Base-by-base conservation (phyloP, 2,329 filamentous ascomycete species). In the Sodiomyces alkalinus region DNA sequence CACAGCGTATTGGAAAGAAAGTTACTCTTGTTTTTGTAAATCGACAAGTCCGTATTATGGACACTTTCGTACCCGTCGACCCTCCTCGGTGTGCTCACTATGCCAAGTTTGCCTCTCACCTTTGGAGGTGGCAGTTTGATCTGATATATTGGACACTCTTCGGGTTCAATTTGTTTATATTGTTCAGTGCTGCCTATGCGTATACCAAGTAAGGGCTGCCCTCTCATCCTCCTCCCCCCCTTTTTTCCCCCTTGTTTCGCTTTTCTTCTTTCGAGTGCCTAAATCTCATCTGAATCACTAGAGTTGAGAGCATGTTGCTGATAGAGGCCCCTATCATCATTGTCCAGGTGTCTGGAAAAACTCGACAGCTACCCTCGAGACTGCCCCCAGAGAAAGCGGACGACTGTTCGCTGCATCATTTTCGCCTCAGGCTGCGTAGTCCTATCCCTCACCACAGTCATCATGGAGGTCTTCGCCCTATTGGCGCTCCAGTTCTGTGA, bases 401-500 rank as follows among this genome's bases (percentile, higher is more conserved):
- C 48, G 22, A 44, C 58, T 31, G 46, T 43, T 26, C 34, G 35
- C 7, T 60, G 59, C 33, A 56, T 71, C 21, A 42, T 45, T 7
- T 47, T 62, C 34, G 60, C 55, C 31, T 36, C 56, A 8, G 41
- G 43, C 5, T 64, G 64, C 36, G 59, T 68, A 13, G 20, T 50
- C 4, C 29, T 62, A 1, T 58, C 63, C 0, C 51, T 59, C 4
- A 46, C 47, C 18, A 48, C 60, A 9, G 52, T 68, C 17, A 48
- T 70, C 29, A 55, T 73, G 47, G 67, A 74, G 42, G 62, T 62
- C 10, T 73, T 62, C 32, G 49, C 53, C 8, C 55, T 70, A 12
- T 40, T 69, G 31, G 62, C 62, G 1, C 45, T 70, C 4, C 63
- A 73, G 37, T 74, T 68, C 37, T 74, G 68, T 36, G 64, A 68